Percentiles rank a stretch among this genome's conserved stretches.
Evolutionary conservation across 805 yeast species (phyloP).

Genomic region (Grigorovia humatica): DNA sequence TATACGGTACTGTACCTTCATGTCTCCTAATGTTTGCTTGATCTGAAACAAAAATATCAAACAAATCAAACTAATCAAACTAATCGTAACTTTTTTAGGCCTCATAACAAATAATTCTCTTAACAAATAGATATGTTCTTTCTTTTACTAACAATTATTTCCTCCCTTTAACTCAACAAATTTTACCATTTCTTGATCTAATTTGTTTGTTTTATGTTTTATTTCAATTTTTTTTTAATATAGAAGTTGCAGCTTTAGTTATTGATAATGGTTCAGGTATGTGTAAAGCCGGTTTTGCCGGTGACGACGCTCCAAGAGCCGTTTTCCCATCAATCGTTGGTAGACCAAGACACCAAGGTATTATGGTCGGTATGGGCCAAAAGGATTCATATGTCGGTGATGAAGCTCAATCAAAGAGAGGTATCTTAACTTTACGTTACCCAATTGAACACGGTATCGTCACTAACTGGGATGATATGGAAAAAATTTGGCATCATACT

Average conservation of each 20-base stretch:
- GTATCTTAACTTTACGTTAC: conserved; percentile 96
- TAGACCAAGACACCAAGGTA: conserved; percentile 99
- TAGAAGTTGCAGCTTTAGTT: conserved; percentile 45
- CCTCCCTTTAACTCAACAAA: not conserved
- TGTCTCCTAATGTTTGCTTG: too few species aligned
- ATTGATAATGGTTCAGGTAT: conserved; percentile 99
- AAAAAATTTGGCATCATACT: conserved; percentile 99
- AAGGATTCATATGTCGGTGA: conserved; percentile 99
- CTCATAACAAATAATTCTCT: not conserved
- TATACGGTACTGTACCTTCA: too few species aligned
- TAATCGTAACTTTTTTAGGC: not conserved
- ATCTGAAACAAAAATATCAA: too few species aligned
- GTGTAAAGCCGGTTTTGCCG: conserved; percentile 99
- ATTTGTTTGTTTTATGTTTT: not conserved
- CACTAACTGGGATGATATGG: conserved; percentile 99
- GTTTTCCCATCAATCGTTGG: conserved; percentile 99
- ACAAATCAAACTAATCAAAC: too few species aligned
- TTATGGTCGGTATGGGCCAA: conserved; percentile 99
- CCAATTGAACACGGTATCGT: conserved; percentile 99
- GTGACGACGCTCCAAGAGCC: conserved; percentile 99
- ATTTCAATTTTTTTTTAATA: not conserved
- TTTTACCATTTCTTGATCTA: not conserved
- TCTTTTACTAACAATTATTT: not conserved
- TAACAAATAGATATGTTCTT: not conserved
- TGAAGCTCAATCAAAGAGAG: conserved; percentile 99